These are phyloP conservation scores for Amanita rimosa DNA, from an alignment of 768 basidiomycete species.

Conservation along the genomic window DNA sequence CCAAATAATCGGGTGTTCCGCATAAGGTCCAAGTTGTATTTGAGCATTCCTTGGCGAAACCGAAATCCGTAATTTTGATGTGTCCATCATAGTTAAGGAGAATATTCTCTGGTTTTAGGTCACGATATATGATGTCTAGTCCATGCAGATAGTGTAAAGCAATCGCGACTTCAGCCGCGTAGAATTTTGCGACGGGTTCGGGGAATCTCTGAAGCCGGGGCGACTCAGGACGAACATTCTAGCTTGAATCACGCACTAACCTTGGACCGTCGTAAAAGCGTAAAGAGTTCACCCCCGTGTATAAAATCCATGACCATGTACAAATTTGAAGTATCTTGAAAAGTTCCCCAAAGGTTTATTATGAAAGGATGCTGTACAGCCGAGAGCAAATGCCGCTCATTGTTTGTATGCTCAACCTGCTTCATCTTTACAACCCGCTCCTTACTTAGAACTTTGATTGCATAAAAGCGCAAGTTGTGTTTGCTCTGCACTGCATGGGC, in stretches of 20 bases:
- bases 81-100: constrained; percentile 90
- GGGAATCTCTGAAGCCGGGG: constrained; percentile 65
- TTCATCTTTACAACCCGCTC: constrained; percentile 87
- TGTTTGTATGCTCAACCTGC: constrained; percentile 96
- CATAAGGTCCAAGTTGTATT: constrained; percentile 93
- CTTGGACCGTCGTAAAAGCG: constrained; percentile 81
- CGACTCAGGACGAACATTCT: constrained; percentile 8
- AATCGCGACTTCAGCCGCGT: constrained; percentile 89
- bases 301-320: constrained; percentile 99
- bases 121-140: constrained; percentile 89
- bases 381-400: constrained; percentile 81
- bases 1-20: constrained; percentile 93
- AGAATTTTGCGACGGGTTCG: constrained; percentile 96
- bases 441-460: constrained; percentile 90
- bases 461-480: constrained; percentile 93
- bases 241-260: constrained; percentile 30
- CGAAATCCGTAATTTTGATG: constrained; percentile 95
- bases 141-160: constrained; percentile 85
- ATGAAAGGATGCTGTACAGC: constrained; percentile 87
- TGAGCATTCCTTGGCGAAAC: constrained; percentile 85
- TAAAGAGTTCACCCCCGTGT: constrained; percentile 94
- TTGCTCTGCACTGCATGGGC: constrained; percentile 63
- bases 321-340: constrained; percentile 85
- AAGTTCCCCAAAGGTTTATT: constrained; percentile 92
- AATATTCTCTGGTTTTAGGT: constrained; percentile 96